Base-by-base conservation (phyloP, 192 early-diverging fungal species). In the Entomortierella chlamydospora region DNA sequence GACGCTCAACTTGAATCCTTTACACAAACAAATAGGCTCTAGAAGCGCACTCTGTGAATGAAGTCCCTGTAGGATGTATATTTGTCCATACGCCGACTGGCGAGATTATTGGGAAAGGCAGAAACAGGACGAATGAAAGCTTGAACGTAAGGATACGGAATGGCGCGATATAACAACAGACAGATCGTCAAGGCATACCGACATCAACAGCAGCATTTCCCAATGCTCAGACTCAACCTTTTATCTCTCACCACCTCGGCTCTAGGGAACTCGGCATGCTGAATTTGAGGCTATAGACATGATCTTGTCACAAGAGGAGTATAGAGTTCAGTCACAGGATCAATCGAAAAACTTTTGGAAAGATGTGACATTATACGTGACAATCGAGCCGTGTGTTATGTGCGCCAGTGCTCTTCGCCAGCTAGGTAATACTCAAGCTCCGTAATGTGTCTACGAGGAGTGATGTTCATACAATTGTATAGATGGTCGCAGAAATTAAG, bases 311-410 rank as follows among this genome's bases (percentile, higher is more conserved):
- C 39, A 81, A 30, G 25, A 82, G 57, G 59, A 68, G 39, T 82
- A 66, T 37, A 62, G 68, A 25, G 33, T n/a, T 20, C 50, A 47
- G 28, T 56, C 67, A 49, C 67, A 66, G 66, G 61, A 77, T 31
- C 74, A 79, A 30, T 70, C 54, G 5, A 54, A 52, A 3, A 37
- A 39, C 50, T 79, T 79, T 55, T 79, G 76, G 76, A 59, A 83
- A 9, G 70, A 82, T 23, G 64, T 87, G 0, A 91, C 90, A 43
- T 83, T 99, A 26, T 99, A 98, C 81, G 98, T 99, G 18, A 97
- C 98, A 0, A 95, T 99, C 0, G 98, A 98, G 79, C 97, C 98
- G 0, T 99, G 98, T 76, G 85, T 99, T 6, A 99, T 98, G 98
- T 99, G 97, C 61, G 96, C 95, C 0, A 91, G 94, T 45, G 98